Evolutionary conservation across 257 asterid genomes (phyloP).

Genomic region (Leonotis leonurus): DNA sequence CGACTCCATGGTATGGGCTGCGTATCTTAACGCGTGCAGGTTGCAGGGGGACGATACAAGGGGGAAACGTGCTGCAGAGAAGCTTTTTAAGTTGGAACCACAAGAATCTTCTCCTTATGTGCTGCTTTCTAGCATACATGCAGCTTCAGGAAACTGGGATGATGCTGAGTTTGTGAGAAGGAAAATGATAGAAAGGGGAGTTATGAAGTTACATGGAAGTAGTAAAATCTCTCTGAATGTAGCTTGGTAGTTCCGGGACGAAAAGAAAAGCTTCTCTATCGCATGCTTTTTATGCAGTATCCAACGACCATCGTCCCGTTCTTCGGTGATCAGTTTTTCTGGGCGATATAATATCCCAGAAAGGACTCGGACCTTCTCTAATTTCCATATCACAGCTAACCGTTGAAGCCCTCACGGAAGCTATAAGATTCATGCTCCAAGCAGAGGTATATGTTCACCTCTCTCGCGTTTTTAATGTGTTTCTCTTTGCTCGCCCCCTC

Average conservation of each 20-base stretch:
- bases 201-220: conserved; percentile 57
- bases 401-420: conserved; percentile 73
- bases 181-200: conserved; percentile 61
- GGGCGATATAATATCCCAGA: conserved; percentile 78
- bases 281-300: conserved; percentile 78
- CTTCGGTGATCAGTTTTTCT: conserved; percentile 95
- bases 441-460: conserved; percentile 86
- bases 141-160: conserved; percentile 79
- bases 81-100: conserved; percentile 73
- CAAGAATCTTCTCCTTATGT: conserved; percentile 63
- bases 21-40: conserved; percentile 77
- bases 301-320: conserved; percentile 95
- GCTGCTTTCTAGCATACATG: conserved; percentile 73
- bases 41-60: conserved; percentile 75
- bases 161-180: conserved; percentile 53
- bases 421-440: conserved; percentile 86
- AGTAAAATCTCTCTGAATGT: conserved; percentile 55
- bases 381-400: conserved; percentile 79
- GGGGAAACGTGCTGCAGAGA: conserved; percentile 71
- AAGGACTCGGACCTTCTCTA: conserved; percentile 81
- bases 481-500: not conserved
- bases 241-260: conserved; percentile 45
- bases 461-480: too few relatives aligned
- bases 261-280: conserved; percentile 22
- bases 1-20: conserved; percentile 71